These are phyloP conservation scores for Funneliformis mosseae DNA, from an alignment of 192 early-diverging fungal species.

Conservation along the genomic window DNA sequence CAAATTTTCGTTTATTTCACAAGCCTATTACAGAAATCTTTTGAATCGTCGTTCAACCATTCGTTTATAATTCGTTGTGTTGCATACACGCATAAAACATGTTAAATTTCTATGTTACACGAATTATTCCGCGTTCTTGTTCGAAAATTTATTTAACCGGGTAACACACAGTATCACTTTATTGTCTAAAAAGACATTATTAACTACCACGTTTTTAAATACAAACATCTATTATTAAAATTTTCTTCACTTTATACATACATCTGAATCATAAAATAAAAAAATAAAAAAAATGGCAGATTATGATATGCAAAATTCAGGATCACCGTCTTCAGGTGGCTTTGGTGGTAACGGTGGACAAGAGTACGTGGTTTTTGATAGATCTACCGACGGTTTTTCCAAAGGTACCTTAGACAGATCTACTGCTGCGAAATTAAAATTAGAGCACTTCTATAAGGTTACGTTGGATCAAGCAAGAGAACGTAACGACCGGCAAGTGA, in stretches of 20 bases:
- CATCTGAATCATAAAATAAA: not conserved
- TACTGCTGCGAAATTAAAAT: slow-evolving; percentile 84
- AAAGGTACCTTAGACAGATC: slow-evolving; percentile 84
- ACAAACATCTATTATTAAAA: not conserved
- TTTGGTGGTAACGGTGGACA: slow-evolving; percentile 30
- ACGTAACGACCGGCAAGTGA: slow-evolving; percentile 65
- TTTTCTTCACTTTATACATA: not conserved
- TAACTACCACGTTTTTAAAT: not conserved
- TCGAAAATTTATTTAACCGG: not conserved
- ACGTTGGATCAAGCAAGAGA: slow-evolving; percentile 89
- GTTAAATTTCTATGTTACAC: not conserved
- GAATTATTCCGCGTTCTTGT: not conserved
- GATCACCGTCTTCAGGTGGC: not conserved
- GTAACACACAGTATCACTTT: slow-evolving; percentile 18
- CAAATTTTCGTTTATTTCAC: not conserved
- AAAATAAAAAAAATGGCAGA: slow-evolving; percentile 17
- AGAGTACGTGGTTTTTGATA: slow-evolving; percentile 60
- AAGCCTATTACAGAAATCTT: too few relatives aligned
- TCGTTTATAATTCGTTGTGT: not conserved
- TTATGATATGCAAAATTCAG: slow-evolving; percentile 4
- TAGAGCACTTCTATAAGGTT: slow-evolving; percentile 93
- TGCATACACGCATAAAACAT: not conserved
- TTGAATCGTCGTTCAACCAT: not conserved
- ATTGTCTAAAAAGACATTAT: not conserved
- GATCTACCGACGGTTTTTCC: slow-evolving; percentile 77